Evolutionary conservation across 2,329 filamentous ascomycete species (phyloP).

Genomic region (Blastomyces gilchristii): DNA sequence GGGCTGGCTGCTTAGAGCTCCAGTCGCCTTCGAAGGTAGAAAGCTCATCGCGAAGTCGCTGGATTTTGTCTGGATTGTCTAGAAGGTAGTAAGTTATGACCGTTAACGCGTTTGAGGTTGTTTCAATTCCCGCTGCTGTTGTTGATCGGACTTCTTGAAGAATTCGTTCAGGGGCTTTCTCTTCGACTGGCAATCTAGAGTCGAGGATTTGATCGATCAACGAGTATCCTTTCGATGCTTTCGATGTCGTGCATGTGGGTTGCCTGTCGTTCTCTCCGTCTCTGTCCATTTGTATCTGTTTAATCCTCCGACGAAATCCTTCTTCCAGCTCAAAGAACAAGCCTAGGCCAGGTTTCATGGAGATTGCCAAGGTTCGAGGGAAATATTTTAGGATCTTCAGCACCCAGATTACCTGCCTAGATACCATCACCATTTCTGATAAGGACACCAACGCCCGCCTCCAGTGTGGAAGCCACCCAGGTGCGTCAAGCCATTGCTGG

Average conservation of each 20-base stretch:
- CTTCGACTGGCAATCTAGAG: slow-evolving; percentile 27
- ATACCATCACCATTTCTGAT: slow-evolving; percentile 6
- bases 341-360: not conserved
- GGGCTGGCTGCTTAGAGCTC: not conserved
- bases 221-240: slow-evolving; percentile 15
- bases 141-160: slow-evolving; percentile 25
- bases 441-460: slow-evolving; percentile 16
- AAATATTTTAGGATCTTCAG: slow-evolving; percentile 1
- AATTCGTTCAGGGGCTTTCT: slow-evolving; percentile 28
- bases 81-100: slow-evolving; percentile 6
- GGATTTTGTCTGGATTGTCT: slow-evolving; percentile 1
- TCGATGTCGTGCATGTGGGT: not conserved
- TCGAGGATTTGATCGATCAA: slow-evolving; percentile 26
- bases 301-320: not conserved
- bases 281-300: slow-evolving; percentile 3
- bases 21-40: not conserved
- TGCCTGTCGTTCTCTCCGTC: not conserved
- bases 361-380: not conserved
- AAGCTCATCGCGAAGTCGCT: slow-evolving; percentile 3
- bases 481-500: slow-evolving; percentile 25
- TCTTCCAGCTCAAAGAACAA: slow-evolving; percentile 5
- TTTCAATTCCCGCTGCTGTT: slow-evolving; percentile 27
- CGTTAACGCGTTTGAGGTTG: slow-evolving; percentile 23
- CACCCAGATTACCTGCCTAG: slow-evolving; percentile 4
- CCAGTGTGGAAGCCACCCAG: slow-evolving; percentile 26